Evolutionary conservation across 352 stramenopile genomes (phyloP), one percentile per base, ranked within the genome.

Genomic region (Globisporangium cystogenes): DNA sequence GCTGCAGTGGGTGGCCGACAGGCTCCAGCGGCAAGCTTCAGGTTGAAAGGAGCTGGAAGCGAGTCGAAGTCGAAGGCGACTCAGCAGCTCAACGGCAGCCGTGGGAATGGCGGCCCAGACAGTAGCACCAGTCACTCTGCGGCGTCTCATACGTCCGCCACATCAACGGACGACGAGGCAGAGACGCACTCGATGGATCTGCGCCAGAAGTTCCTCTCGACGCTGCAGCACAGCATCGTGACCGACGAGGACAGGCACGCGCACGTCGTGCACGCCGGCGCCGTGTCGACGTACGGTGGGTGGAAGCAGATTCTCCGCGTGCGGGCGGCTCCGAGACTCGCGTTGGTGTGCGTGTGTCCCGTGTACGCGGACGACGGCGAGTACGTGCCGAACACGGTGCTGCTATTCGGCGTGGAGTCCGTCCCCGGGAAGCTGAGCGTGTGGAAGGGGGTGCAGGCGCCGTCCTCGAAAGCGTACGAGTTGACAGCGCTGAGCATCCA

Each of bases 281-380:
- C 73, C 1, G 74, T 94, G 11, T 86, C 74, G 20, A 85, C 86
- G 52, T 92, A 90, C 61, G 83, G 82, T 23, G 83, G 79, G 0
- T 94, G 82, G 82, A 67, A 55, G 18, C 65, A 76, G 37, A 43
- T 87, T 15, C 48, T 82, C 23, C 64, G 70, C 15, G 54, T 59
- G 23, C 62, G 73, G 58, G 66, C 68, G 15, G 60, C 60, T 1
- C n/a, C 55, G 1, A 64, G 58, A 42, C 44, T 83, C 3, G 57
- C 72, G 11, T 54, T 86, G 39, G 35, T 92, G 15, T 90, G 79
- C 35, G 72, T 90, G 8, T 85, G 74, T 48, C 83, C 83, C 12
- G 64, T 79, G 16, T 94, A 94, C 44, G 80, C 76, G 0, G 76
- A 90, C 23, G 81, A 89, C 64, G 83, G 81, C 26, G 78, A 87